Evolutionary conservation across 306 rosid genomes (phyloP).

Genomic region (Hippophae rhamnoides): DNA sequence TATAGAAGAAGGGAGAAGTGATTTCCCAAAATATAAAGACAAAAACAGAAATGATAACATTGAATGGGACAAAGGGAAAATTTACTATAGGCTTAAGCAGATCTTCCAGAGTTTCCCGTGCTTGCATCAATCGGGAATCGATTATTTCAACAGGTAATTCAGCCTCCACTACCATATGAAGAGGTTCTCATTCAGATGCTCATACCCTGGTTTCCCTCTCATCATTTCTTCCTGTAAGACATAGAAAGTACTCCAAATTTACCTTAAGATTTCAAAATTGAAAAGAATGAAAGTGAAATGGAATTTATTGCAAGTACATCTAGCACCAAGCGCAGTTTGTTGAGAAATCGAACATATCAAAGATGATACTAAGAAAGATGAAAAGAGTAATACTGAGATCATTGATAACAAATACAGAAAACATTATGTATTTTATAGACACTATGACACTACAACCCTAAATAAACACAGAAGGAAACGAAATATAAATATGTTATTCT

Average conservation of each 20-base stretch:
- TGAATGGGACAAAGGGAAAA: background rate
- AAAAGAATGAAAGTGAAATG: too few species aligned
- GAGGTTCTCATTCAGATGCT: slow-evolving; percentile 91
- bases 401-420: too few species aligned
- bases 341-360: too few species aligned
- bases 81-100: slow-evolving; percentile 86
- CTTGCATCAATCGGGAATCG: slow-evolving; percentile 73
- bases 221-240: slow-evolving; percentile 63
- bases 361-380: too few species aligned
- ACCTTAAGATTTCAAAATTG: background rate
- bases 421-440: too few species aligned
- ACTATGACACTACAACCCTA: too few species aligned
- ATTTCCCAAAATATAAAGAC: background rate
- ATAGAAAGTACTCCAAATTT: slow-evolving; percentile 7
- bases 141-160: slow-evolving; percentile 71
- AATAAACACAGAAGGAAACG: too few species aligned
- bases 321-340: too few species aligned
- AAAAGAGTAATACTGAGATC: too few species aligned
- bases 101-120: slow-evolving; percentile 81
- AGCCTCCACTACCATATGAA: slow-evolving; percentile 85
- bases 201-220: slow-evolving; percentile 91
- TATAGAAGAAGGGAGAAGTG: too few species aligned
- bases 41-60: background rate
- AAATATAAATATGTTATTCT: too few species aligned
- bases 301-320: too few species aligned